Percentiles rank a stretch among this genome's conserved stretches.
These are phyloP conservation scores for Calocybe gambosa DNA, from an alignment of 1,284 basidiomycete species.

Conservation along the genomic window DNA sequence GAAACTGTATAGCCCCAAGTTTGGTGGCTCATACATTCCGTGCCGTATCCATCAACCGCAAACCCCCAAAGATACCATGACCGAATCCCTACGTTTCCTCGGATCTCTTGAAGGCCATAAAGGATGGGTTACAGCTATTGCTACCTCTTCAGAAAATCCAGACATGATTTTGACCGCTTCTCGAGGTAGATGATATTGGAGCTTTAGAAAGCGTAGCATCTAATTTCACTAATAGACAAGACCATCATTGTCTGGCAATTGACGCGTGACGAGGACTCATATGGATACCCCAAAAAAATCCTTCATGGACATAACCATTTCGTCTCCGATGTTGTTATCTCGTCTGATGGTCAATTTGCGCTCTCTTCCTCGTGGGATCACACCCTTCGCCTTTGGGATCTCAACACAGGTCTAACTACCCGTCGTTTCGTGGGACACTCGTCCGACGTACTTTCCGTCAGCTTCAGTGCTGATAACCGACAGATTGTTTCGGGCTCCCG, in stretches of 20 bases:
- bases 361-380: constrained; percentile 99
- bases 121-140: constrained; percentile 96
- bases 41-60: constrained; percentile 29
- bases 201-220: constrained; percentile 15
- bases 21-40: constrained; percentile 56
- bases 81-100: constrained; percentile 87
- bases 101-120: constrained; percentile 93
- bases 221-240: constrained; percentile 68
- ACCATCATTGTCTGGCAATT: constrained; percentile 99
- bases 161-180: constrained; percentile 97
- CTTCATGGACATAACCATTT: constrained; percentile 99
- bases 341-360: constrained; percentile 98
- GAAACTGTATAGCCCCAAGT: constrained; percentile 38
- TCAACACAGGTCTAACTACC: constrained; percentile 92
- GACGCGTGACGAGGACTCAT: constrained; percentile 89
- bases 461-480: constrained; percentile 96
- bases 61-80: constrained; percentile 52
- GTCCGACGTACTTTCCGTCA: constrained; percentile 95
- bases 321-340: constrained; percentile 98
- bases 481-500: constrained; percentile 99
- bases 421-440: constrained; percentile 98
- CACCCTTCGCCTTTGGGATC: constrained; percentile 98
- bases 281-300: constrained; percentile 95
- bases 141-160: constrained; percentile 94
- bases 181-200: constrained; percentile 61